Percentiles rank a stretch among this genome's conserved stretches.
Evolutionary conservation across 495 filamentous ascomycete species (phyloP).

Genomic region (Penicillium flavigenum): DNA sequence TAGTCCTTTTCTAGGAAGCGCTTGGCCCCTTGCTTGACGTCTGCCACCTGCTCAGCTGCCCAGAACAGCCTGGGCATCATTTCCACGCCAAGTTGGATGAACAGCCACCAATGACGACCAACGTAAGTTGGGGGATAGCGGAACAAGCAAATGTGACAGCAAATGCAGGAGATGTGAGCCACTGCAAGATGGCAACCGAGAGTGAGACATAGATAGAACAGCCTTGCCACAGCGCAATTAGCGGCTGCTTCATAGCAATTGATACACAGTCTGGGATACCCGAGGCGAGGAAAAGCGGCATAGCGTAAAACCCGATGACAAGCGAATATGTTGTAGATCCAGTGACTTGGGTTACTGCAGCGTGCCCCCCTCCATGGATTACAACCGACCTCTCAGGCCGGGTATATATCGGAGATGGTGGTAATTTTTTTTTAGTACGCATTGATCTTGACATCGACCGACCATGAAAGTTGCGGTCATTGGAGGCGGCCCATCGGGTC

Average conservation of each 20-base stretch:
- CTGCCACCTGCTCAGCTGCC: constrained; percentile 1
- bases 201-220: neutral
- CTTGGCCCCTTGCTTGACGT: neutral
- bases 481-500: constrained; percentile 8
- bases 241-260: neutral
- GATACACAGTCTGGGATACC: neutral
- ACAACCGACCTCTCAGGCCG: neutral
- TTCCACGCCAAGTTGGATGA: constrained; percentile 1
- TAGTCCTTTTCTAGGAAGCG: neutral
- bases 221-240: neutral
- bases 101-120: neutral
- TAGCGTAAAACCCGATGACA: neutral
- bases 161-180: constrained; percentile 1
- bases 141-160: neutral
- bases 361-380: neutral
- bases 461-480: constrained; percentile 3
- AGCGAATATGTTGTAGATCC: neutral
- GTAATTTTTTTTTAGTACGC: neutral
- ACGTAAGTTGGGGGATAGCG: neutral
- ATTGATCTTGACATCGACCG: neutral
- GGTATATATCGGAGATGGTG: constrained; percentile 1
- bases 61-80: constrained; percentile 1
- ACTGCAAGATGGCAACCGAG: neutral
- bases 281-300: neutral
- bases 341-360: neutral